A percentile compares a stretch with the other conserved stretches of the same genome.
Conservation (phyloP, 805 yeast genomes). For the Saccharomycodes ludwigii region DNA sequence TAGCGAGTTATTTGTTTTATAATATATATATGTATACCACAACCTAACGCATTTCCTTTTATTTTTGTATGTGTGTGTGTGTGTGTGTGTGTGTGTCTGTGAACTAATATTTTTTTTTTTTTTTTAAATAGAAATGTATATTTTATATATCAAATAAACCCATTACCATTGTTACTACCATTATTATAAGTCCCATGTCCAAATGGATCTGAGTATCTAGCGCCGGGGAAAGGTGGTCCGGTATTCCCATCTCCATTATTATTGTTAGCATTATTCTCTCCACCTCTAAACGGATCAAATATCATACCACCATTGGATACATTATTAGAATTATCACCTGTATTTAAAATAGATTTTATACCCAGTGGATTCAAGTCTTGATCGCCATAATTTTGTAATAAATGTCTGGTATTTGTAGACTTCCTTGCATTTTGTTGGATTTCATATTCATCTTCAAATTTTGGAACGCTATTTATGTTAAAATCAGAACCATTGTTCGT, state of each 20-base stretch:
- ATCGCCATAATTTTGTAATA: slow-evolving; percentile 17
- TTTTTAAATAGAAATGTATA: not conserved
- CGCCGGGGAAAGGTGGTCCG: slow-evolving; percentile 18
- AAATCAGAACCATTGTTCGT: no score
- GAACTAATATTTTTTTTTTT: no score
- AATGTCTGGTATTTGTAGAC: slow-evolving; percentile 4
- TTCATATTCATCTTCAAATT: slow-evolving; percentile 25
- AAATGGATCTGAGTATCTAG: slow-evolving; percentile 23
- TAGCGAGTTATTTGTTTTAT: not conserved
- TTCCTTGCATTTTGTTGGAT: slow-evolving; percentile 9
- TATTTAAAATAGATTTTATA: slow-evolving; percentile 6
- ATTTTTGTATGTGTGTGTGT: no score
- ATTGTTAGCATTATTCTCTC: slow-evolving; percentile 5
- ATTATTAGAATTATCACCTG: no score
- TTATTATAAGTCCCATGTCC: slow-evolving; percentile 10
- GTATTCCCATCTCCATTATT: slow-evolving; percentile 4
- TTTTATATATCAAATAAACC: slow-evolving; percentile 2
- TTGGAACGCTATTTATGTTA: slow-evolving; percentile 15
- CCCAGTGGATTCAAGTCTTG: slow-evolving; percentile 25
- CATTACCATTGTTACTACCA: slow-evolving; percentile 4
- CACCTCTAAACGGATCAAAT: slow-evolving; percentile 19
- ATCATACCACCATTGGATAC: slow-evolving; percentile 23
- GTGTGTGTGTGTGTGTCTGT: no score
- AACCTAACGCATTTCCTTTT: no score
- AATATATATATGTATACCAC: not conserved